Evolutionary conservation across 2,329 filamentous ascomycete species (phyloP).

Genomic region (Kalmusia sp.): DNA sequence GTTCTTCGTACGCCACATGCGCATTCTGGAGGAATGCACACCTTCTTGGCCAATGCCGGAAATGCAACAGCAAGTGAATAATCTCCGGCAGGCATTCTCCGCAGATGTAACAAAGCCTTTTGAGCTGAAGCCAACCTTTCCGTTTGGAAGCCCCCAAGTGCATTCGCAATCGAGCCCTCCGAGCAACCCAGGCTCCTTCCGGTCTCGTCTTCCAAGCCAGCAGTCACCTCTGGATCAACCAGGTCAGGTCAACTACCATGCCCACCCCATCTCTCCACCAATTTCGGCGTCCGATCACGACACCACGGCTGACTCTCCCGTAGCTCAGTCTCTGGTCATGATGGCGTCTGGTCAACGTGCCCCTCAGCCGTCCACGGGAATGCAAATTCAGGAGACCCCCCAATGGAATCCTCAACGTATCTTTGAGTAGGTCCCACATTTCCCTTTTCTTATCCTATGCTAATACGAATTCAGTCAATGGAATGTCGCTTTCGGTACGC

Average conservation of each 20-base stretch:
- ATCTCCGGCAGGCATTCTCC: slow-evolving; percentile 88
- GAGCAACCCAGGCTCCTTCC: slow-evolving; percentile 57
- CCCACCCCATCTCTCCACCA: slow-evolving; percentile 80
- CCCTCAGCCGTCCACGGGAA: slow-evolving; percentile 57
- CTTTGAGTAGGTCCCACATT: slow-evolving; percentile 75
- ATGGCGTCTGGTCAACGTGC: slow-evolving; percentile 66
- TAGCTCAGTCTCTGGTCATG: slow-evolving; percentile 75
- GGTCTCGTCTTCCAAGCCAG: slow-evolving; percentile 57
- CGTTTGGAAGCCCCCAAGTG: slow-evolving; percentile 79
- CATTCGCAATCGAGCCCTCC: slow-evolving; percentile 68
- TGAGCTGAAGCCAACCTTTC: slow-evolving; percentile 85
- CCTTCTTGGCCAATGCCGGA: slow-evolving; percentile 86
- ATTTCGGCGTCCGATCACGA: slow-evolving; percentile 76
- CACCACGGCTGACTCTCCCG: slow-evolving; percentile 78
- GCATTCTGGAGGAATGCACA: slow-evolving; percentile 86
- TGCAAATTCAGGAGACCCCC: slow-evolving; percentile 68
- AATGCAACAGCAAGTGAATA: slow-evolving; percentile 87
- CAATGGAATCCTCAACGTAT: slow-evolving; percentile 87
- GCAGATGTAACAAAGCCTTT: slow-evolving; percentile 85
- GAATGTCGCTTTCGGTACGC: slow-evolving; percentile 89
- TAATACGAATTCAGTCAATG: slow-evolving; percentile 72
- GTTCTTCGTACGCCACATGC: slow-evolving; percentile 93
- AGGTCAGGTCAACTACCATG: slow-evolving; percentile 69
- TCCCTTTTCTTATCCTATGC: background rate
- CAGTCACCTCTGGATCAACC: slow-evolving; percentile 58